Base-by-base conservation (phyloP, 1,139 yeast species). In the Nakaseomyces bracarensis region DNA sequence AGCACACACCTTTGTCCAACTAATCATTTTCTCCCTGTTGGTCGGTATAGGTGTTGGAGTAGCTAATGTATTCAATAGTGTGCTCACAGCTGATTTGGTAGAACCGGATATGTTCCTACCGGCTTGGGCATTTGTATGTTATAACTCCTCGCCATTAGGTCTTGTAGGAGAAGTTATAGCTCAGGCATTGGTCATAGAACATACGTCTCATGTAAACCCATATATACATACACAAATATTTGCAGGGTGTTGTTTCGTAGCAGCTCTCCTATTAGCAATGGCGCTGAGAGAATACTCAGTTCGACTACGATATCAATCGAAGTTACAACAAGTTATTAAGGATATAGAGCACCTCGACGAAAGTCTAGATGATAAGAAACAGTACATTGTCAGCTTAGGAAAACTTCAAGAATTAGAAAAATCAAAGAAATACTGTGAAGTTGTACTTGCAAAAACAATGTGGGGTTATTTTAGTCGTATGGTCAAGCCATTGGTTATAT, bases 41-140 rank as follows among this genome's bases (percentile, higher is more conserved):
- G 54, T 71, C 18, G 89, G 89, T 0, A 53, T 67, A 4, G 59
- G 72, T 10, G 63, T 77, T 43, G 89, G 87, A 36, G 72, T 79
- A n/a, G 82, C 79, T 11, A 74, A 79, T 53, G 74, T 78, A 9
- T 71, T 77, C 72, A 70, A 73, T 43, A 74, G 77, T 20, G 78
- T 84, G 1, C 55, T 81, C 41, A 72, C 76, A 6, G 74, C 80
- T 1, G 86, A 78, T 54, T 55, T 76, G 18, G 67, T 77, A 37
- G 60, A 59, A 2, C 69, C 72, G 3, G 63, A 64, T 3, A 68
- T 70, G 38, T 69, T 79, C 43, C 72, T 79, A 1, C 71, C 81
- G 4, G 79, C 77, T 1, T 78, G 84, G 80, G 68, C 80, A 1
- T 71, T 70, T 20, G 65, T 75, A 42, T 79, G 77, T 53, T 63